These are phyloP conservation scores for Penicillium sp. DNA, from an alignment of 2,329 filamentous ascomycete species.

Conservation along the genomic window DNA sequence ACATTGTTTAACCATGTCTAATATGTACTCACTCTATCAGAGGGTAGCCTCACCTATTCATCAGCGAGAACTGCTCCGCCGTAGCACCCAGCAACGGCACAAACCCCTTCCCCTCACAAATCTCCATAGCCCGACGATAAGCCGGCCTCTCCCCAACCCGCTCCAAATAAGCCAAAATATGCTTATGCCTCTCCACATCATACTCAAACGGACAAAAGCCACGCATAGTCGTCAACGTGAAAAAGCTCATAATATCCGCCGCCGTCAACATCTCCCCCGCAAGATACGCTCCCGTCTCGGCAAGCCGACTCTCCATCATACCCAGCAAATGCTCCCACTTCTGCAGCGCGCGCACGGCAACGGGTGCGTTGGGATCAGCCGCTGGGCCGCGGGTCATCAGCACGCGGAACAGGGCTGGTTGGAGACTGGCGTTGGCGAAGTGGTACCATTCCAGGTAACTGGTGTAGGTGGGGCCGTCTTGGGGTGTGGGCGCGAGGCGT, in stretches of 20 bases:
- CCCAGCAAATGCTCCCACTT: slow-evolving; percentile 15
- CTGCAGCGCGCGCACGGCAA: slow-evolving; percentile 2
- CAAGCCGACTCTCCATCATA: slow-evolving; percentile 21
- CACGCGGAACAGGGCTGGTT: slow-evolving; percentile 19
- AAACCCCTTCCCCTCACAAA: slow-evolving; percentile 27
- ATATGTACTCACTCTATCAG: background rate
- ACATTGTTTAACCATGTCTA: background rate
- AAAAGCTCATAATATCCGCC: slow-evolving; percentile 26
- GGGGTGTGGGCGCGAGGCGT: slow-evolving; percentile 18
- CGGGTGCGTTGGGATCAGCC: slow-evolving; percentile 9
- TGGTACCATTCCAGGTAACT: slow-evolving; percentile 26
- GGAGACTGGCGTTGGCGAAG: slow-evolving; percentile 24
- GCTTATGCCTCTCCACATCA: slow-evolving; percentile 20
- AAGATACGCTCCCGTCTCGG: slow-evolving; percentile 23
- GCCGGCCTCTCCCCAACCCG: slow-evolving; percentile 24
- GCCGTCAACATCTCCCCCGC: slow-evolving; percentile 23
- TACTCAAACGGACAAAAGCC: slow-evolving; percentile 20
- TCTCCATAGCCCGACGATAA: slow-evolving; percentile 24
- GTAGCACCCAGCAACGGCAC: slow-evolving; percentile 20
- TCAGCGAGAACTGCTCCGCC: slow-evolving; percentile 14
- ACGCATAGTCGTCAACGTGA: slow-evolving; percentile 26
- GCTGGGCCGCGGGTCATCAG: slow-evolving; percentile 14
- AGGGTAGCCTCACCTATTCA: slow-evolving; percentile 6
- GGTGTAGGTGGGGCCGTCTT: slow-evolving; percentile 24
- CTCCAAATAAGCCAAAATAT: slow-evolving; percentile 23